Evolutionary conservation across 345 rosid genomes (phyloP), one percentile per base, ranked within the genome.

Genomic region (Durio zibethinus): DNA sequence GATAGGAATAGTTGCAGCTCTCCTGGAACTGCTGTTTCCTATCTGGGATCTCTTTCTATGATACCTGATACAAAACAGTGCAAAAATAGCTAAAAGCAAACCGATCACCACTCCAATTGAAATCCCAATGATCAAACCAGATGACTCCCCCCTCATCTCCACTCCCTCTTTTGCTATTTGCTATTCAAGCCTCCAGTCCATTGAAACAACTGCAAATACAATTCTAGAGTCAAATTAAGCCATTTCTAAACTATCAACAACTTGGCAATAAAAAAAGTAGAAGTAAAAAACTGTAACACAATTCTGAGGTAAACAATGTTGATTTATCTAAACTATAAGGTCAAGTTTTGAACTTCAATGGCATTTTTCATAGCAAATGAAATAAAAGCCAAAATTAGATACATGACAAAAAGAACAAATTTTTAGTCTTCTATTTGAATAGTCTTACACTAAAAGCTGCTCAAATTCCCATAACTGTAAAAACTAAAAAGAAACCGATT

Each of bases 101-200:
- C 99, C 99, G 23, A 97, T 92, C 84, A 94, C 99, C 78, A 97
- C 86, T 47, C 99, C 99, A 4, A 89, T 87, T 3, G 97, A 92
- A 79, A 91, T 91, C 82, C 98, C 99, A 42, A 92, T 86, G 45
- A 97, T 89, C 90, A 97, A 83, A 21, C 97, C 97, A 25, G 94
- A 86, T 2, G 97, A 90, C 75, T 88, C 93, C 79, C 82, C 95
- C 75, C 86, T 88, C 99, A 96, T 96, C 72, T 87, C 89, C 79
- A 64, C 78, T 67, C 20, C 54, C 60, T 71, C 42, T 72, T 72
- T 59, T 42, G 25, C 60, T 75, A 82, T 81, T 73, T 48, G 75
- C 83, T 85, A 82, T 57, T 86, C 74, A 76, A 83, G 40, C 73
- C 80, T 67, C 83, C 70, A 62, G 45, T 78, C 91, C 92, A 90